Percentiles rank a stretch among this genome's conserved stretches.
Evolutionary conservation across 2,329 filamentous ascomycete genomes (phyloP).

Genomic region (Penicillium palitans): DNA sequence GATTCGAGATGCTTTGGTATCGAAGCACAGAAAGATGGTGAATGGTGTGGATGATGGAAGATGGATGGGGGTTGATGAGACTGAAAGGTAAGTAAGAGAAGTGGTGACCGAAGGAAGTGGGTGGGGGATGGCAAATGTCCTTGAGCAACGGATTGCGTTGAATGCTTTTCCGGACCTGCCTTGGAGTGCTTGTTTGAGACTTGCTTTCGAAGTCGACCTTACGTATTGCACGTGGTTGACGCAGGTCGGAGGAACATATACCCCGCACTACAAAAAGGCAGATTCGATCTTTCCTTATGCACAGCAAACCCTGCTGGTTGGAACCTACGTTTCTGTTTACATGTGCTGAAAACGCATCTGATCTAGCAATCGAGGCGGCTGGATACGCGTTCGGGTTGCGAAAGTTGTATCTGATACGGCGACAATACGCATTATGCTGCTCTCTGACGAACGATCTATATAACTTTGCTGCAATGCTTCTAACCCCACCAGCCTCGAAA

Average conservation of each 20-base stretch:
- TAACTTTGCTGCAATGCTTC: too few species aligned
- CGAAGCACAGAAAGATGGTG: background rate
- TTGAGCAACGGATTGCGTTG: background rate
- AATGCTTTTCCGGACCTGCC: background rate
- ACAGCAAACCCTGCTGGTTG: background rate
- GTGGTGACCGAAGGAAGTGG: background rate
- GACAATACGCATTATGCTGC: background rate
- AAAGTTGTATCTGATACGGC: background rate
- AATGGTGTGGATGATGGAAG: background rate
- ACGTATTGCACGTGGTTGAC: background rate
- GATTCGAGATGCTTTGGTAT: background rate
- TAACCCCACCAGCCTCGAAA: background rate
- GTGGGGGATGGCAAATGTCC: background rate
- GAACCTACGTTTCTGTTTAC: background rate
- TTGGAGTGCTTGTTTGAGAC: background rate
- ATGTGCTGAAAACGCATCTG: background rate
- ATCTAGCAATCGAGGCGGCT: background rate
- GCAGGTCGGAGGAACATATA: background rate
- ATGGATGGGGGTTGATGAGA: background rate
- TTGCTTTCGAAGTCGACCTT: background rate
- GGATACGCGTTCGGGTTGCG: background rate
- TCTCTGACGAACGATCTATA: background rate
- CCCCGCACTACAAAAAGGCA: background rate
- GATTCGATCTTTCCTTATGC: background rate
- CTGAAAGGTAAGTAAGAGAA: constrained; percentile 1